These are phyloP conservation scores for Phytophthora capsici DNA, from an alignment of 352 stramenopile genomes.

Conservation along the genomic window DNA sequence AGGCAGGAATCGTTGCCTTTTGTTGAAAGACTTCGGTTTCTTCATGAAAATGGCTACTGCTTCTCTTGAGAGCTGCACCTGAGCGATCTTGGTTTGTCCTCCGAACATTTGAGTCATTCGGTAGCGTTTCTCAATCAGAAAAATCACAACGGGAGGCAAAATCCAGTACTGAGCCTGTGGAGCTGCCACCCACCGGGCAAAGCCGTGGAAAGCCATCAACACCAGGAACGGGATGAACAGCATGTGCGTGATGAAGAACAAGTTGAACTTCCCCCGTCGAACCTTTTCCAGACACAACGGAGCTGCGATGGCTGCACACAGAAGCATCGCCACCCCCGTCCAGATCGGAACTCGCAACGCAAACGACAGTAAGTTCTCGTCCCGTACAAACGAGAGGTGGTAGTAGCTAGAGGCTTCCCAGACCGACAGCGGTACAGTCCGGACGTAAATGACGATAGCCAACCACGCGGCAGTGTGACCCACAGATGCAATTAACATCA, in stretches of 20 bases:
- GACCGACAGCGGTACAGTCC: conserved; percentile 37
- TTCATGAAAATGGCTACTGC: conserved; percentile 71
- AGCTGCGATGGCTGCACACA: conserved; percentile 55
- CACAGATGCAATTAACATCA: conserved; percentile 66
- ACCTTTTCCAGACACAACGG: conserved; percentile 56
- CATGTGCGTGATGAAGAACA: conserved; percentile 75
- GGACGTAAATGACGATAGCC: conserved; percentile 61
- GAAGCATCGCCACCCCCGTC: conserved; percentile 66
- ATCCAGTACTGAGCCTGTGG: conserved; percentile 67
- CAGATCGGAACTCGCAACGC: conserved; percentile 61
- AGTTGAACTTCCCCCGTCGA: conserved; percentile 65
- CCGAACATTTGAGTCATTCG: conserved; percentile 61
- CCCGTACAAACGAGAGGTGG: conserved; percentile 56
- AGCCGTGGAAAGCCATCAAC: conserved; percentile 63
- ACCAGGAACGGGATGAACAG: conserved; percentile 74
- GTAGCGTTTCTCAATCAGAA: conserved; percentile 69
- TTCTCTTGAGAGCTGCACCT: conserved; percentile 59
- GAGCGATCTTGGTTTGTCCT: conserved; percentile 53
- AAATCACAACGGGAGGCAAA: conserved; percentile 60
- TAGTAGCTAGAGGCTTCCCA: conserved; percentile 58
- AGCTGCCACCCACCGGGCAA: conserved; percentile 65
- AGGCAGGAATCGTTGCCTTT: conserved; percentile 55
- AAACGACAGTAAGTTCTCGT: conserved; percentile 55
- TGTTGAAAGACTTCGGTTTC: conserved; percentile 60
- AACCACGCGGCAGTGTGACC: conserved; percentile 62